Percentiles rank a stretch among this genome's conserved stretches.
These are phyloP conservation scores for Coelastrella sp. DNA, from an alignment of 139 green algal species.

Conservation along the genomic window DNA sequence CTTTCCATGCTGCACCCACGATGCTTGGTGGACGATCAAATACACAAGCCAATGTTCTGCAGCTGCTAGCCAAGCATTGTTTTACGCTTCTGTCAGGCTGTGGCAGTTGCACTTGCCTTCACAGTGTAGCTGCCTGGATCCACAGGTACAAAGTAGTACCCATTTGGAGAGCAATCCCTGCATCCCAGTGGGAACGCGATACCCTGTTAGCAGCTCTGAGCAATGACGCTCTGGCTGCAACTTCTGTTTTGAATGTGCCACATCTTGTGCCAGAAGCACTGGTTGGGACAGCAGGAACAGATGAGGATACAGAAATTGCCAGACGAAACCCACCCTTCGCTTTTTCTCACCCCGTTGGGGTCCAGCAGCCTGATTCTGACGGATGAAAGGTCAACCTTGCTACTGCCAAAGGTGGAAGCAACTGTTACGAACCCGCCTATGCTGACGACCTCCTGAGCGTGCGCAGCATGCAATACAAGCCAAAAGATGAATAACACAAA, in stretches of 20 bases:
- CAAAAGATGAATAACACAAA: background rate
- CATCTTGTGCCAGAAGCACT: no score
- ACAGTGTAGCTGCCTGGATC: constrained; percentile 32
- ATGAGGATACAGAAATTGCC: background rate
- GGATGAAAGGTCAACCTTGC: background rate
- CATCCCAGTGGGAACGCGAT: background rate
- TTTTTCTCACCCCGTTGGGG: constrained; percentile 8
- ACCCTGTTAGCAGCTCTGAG: no score
- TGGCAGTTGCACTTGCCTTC: background rate
- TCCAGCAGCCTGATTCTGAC: background rate
- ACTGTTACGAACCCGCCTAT: constrained; percentile 33
- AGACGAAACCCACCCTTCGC: background rate
- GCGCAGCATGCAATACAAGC: background rate
- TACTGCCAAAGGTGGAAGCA: background rate
- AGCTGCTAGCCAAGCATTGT: no score
- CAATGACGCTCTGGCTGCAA: no score
- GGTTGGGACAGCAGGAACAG: no score
- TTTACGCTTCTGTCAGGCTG: no score
- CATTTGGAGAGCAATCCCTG: constrained; percentile 42
- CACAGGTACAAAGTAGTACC: constrained; percentile 44
- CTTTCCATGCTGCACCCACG: no score
- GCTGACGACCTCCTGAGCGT: constrained; percentile 13
- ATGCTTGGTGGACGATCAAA: no score
- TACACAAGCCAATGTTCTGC: no score
- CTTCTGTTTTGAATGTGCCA: no score